Evolutionary conservation across 192 early-diverging fungal genomes (phyloP), one percentile per base, ranked within the genome.

Genomic region (Fimicolochytrium jonesii): DNA sequence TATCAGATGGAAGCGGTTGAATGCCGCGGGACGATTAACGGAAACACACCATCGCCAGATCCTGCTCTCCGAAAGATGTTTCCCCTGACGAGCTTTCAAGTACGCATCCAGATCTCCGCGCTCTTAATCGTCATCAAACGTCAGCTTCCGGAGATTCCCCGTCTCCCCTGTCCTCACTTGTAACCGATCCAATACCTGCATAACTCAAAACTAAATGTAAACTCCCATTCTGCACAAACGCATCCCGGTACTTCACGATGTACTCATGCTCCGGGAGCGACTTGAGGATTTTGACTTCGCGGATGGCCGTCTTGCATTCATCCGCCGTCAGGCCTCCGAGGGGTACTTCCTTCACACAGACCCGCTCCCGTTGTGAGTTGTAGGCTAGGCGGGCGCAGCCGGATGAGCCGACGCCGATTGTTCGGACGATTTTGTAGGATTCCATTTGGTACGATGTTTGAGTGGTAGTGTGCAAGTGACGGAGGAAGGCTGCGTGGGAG

Each of bases 321-420:
- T 62, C 17, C 22, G 13, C 15, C n/a, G n/a, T 17, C 15, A 62
- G 34, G 32, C 20, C 15, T 17, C 31, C 49, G 15, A 62, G 43
- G n/a, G 48, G 43, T n/a, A 62, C 33, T 22, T 49, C 34, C 39
- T 62, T 62, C 10, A 62, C 33, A 49, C 60, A 62, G n/a, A 62
- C 47, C 18, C 0, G 26, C 5, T 5, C 31, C 22, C 18, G 41
- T 15, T 23, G 17, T 20, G 17, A 23, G 6, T 18, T n/a, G 15
- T 22, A 31, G 17, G 60, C 60, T 10, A 62, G 32, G 10, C 37
- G 49, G 22, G 52, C 60, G 39, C 43, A 45, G 26, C 60, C 60
- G 22, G 60, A 51, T 4, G 60, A 62, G 29, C 47, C 48, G 22
- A 51, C 43, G 46, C 29, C 47, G 20, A 62, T 47, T 10, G 60